Conservation (phyloP, 2,329 filamentous ascomycete genomes). For the Sphaerulina musiva region DNA sequence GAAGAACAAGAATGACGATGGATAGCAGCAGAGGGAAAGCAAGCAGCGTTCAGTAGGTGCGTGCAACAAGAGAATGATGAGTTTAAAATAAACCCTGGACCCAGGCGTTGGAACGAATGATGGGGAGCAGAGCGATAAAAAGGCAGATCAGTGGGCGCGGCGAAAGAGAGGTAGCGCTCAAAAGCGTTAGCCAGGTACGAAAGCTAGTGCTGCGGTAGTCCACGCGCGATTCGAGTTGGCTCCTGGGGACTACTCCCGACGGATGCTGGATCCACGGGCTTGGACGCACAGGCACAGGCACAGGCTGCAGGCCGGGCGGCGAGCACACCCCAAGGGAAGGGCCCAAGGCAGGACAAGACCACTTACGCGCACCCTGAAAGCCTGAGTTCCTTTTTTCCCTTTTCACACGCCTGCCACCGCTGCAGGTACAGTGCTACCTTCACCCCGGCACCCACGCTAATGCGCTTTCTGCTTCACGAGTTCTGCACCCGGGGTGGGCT, state of each 20-base stretch:
- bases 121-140: conserved; percentile 24
- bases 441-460: conserved; percentile 15
- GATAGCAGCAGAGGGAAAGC: background rate
- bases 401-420: conserved; percentile 9
- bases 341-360: too few relatives aligned
- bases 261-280: conserved; percentile 21
- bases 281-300: conserved; percentile 10
- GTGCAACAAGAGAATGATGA: conserved; percentile 17
- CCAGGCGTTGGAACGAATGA: conserved; percentile 21
- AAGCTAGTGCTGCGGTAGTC: conserved; percentile 21
- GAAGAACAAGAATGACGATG: conserved; percentile 25
- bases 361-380: too few relatives aligned
- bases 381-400: too few relatives aligned
- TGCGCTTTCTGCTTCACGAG: conserved; percentile 3
- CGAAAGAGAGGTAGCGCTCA: conserved; percentile 15
- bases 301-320: background rate
- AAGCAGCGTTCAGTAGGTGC: too few relatives aligned
- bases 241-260: conserved; percentile 25
- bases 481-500: conserved; percentile 13
- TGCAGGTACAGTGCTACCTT: conserved; percentile 11
- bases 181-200: conserved; percentile 27
- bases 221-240: conserved; percentile 25
- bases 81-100: conserved; percentile 31
- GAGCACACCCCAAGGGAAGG: too few relatives aligned
- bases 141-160: conserved; percentile 27